Evolutionary conservation across 306 rosid species (phyloP), one percentile per base, ranked within the genome.

Genomic region (Acacia acuminata): DNA sequence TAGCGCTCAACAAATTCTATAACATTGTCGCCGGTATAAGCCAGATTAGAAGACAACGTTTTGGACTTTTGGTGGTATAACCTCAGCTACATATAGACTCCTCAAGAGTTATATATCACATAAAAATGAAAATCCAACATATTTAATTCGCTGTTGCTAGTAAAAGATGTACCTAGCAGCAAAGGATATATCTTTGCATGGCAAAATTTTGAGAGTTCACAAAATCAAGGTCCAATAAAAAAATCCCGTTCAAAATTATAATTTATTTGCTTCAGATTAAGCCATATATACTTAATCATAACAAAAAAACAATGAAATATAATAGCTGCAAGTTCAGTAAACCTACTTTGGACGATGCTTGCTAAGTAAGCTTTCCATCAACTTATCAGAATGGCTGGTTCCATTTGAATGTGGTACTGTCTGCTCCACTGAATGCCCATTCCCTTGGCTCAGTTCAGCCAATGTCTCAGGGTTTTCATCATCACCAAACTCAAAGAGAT

Each of bases 401-500:
- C 97, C 99, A 69, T 92, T 87, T 76, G 97, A 86, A 84, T 79
- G 92, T 48, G 94, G 83, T 36, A 65, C 71, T 63, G 90, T 64
- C 74, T 88, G 90, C 81, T 89, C 88, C 44, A 87, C 82, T 34
- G 90, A 60, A 77, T 82, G 84, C 53, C 84, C 89, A 27, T 88
- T 88, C 68, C 86, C 94, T 84, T 84, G 84, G 75, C 82, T 88
- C 58, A 89, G 80, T 65, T 85, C 90, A 75, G 81, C 80, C 81
- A 91, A 76, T 73, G 83, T 82, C 72, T 92, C 99, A 42, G 88
- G 94, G 82, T 80, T 95, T 82, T 96, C 99, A 45, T 96, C 99
- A 80, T 96, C 98, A 64, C 99, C 99, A 82, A 96, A 96, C 64
- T 90, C 99, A 84, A 96, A 96, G 76, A 96, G 99, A 89, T 96